Base-by-base conservation (phyloP, 108 stramenopile species). In the Cylindrotheca closterium region DNA sequence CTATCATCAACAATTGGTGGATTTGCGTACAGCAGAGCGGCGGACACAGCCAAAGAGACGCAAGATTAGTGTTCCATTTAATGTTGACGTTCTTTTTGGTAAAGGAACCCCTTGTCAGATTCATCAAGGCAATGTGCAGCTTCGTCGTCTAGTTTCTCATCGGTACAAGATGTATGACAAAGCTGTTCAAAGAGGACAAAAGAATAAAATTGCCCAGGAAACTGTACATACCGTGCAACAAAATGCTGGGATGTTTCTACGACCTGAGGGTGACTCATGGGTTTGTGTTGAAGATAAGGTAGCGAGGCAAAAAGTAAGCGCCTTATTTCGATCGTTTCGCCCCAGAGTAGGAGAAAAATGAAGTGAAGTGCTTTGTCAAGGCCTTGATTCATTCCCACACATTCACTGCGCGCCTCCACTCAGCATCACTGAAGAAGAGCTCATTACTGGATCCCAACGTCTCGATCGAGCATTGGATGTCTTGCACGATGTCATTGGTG, bases 381-480 rank as follows among this genome's bases (percentile, higher is more conserved):
- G 81, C 23, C 63, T 86, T 24, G 75, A 81, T 56, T 64, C 81
- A 49, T 76, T 75, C 53, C 81, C 81, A 21, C 71, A 79, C 66
- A 74, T 86, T 56, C 85, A 86, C 55, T 76, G 79, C 55, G 81
- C 81, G 10, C 85, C 85, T 48, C 85, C 85, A 8, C 79, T 86
- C 51, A 68, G 65, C 46, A 83, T 83, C 46, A 78, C 24, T 18
- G 76, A 79, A 58, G 73, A 71, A 17, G 81, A 86, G 63, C 50
- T 86, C 42, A 49, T 62, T 33, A 81, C 82, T 68, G 85, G 85
- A 34, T 86, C 82, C 58, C 68, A 78, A 31, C 76, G 81, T 1
- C 66, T 80, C 3, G 75, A 80, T 54, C 62, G 66, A 34, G 75
- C 85, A 10, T 30, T 86, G 50, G 22, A 50, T 55, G 80, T 81